Conservation (phyloP, 257 asterid species). For the Eustoma russellianum region DNA sequence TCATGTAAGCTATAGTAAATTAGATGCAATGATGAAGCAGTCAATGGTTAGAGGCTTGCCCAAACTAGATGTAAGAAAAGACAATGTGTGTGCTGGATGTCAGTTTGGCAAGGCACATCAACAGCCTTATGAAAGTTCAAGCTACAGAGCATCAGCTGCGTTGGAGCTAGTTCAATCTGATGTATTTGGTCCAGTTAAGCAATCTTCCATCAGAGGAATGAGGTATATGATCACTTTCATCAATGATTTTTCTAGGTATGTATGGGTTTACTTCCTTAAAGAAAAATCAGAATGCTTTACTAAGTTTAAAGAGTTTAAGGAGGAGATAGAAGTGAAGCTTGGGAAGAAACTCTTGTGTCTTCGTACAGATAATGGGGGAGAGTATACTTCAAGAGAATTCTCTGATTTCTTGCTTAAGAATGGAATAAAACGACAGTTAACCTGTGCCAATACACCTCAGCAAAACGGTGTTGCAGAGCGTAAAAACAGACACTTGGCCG, state of each 20-base stretch:
- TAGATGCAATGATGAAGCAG: not conserved
- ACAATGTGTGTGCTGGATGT: not conserved
- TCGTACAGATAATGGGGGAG: not conserved
- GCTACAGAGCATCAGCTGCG: not conserved
- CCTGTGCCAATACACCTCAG: constrained; percentile 1
- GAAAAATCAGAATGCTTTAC: not conserved
- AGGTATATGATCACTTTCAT: not conserved
- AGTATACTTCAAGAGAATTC: not conserved
- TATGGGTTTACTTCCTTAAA: not conserved
- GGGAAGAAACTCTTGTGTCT: not conserved
- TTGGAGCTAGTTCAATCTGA: not conserved
- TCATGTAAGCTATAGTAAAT: not conserved
- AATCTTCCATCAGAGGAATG: not conserved
- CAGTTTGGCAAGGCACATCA: not conserved
- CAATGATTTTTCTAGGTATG: too few species aligned
- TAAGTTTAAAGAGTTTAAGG: not conserved
- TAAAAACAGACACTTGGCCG: not conserved
- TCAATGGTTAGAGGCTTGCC: not conserved
- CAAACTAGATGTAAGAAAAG: not conserved
- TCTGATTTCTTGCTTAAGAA: not conserved
- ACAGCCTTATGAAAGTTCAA: too few species aligned
- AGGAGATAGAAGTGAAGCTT: not conserved
- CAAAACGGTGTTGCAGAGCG: not conserved
- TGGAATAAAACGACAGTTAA: not conserved
- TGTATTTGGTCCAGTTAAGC: not conserved